Conservation (phyloP, 345 rosid species). For the Bruguiera sexangula region DNA sequence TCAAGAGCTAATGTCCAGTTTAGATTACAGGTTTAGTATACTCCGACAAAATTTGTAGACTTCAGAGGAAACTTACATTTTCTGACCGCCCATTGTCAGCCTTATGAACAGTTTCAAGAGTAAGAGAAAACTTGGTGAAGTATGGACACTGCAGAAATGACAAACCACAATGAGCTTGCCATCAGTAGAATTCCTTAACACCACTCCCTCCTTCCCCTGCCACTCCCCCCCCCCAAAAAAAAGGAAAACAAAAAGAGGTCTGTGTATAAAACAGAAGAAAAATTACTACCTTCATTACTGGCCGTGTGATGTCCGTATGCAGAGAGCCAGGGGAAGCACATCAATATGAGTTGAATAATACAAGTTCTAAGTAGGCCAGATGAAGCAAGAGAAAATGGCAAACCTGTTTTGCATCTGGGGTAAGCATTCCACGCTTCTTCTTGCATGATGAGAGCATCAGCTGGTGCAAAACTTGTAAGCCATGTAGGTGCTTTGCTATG, state of each 20-base stretch:
- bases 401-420: conserved; percentile 77
- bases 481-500: conserved; percentile 72
- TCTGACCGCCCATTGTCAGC: conserved; percentile 57
- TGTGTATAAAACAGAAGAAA: background rate
- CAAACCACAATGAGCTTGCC: conserved; percentile 13
- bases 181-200: background rate
- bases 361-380: background rate
- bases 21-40: background rate
- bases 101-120: conserved; percentile 57
- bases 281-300: conserved; percentile 61
- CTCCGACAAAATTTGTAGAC: background rate
- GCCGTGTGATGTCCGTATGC: conserved; percentile 19
- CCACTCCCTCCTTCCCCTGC: too few relatives aligned
- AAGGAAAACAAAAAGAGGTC: background rate
- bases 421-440: conserved; percentile 80
- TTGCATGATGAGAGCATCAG: conserved; percentile 62
- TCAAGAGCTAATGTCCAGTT: background rate
- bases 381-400: conserved; percentile 3
- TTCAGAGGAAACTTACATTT: conserved; percentile 44
- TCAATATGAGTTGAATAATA: conserved; percentile 24
- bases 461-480: conserved; percentile 58
- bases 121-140: conserved; percentile 57
- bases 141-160: conserved; percentile 60
- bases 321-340: conserved; percentile 13
- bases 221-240: background rate